A percentile compares a stretch with the other conserved stretches of the same genome.
Evolutionary conservation across 805 yeast genomes (phyloP).

Genomic region (Pichia gijzeniarum): DNA sequence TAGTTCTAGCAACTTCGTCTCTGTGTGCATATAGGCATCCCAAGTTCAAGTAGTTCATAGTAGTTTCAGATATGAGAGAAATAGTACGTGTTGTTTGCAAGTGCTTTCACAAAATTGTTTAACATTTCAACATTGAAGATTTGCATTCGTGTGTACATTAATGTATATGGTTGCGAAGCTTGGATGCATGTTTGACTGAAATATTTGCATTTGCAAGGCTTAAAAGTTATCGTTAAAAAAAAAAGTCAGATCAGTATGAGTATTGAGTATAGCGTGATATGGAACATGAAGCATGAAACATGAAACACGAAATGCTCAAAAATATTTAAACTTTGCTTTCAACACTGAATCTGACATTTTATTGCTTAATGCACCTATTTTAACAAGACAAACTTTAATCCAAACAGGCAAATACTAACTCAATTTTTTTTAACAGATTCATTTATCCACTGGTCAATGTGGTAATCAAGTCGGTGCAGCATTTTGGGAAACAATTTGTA

Average conservation of each 20-base stretch:
- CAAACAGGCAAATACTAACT: background rate
- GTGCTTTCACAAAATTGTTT: background rate
- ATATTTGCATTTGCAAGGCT: too few relatives aligned
- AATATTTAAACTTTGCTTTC: too few relatives aligned
- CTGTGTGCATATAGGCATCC: too few relatives aligned
- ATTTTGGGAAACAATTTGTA: constrained; percentile 88
- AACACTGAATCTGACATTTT: too few relatives aligned
- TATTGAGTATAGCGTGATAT: too few relatives aligned
- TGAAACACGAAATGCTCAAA: too few relatives aligned
- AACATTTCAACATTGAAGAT: background rate
- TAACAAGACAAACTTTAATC: background rate
- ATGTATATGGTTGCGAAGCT: background rate
- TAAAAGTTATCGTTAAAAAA: too few relatives aligned
- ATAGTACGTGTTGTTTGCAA: constrained; percentile 21
- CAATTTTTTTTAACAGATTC: constrained; percentile 53
- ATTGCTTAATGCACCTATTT: too few relatives aligned
- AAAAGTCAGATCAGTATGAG: too few relatives aligned
- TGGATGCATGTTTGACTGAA: too few relatives aligned
- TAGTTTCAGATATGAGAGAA: constrained; percentile 24
- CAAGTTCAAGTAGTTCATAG: background rate
- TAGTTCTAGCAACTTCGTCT: too few relatives aligned
- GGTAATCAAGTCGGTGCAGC: constrained; percentile 98
- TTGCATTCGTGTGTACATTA: background rate
- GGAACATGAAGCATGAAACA: too few relatives aligned
- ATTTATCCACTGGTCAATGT: constrained; percentile 96